Base-by-base conservation (phyloP, 345 rosid genomes). In the Citrus medica region DNA sequence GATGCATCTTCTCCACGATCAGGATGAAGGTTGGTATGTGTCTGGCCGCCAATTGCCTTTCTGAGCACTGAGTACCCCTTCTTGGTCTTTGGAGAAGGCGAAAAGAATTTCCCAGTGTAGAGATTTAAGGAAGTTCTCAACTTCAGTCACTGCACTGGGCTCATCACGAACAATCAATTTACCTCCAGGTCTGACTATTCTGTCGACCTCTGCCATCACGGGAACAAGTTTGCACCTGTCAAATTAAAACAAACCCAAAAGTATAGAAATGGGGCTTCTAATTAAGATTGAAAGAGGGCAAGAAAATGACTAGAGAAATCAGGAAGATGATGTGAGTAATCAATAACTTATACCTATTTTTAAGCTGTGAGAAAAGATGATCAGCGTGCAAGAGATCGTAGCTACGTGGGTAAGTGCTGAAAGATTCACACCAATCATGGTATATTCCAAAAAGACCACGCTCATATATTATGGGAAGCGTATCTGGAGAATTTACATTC, bases 381-480 rank as follows among this genome's bases (percentile, higher is more conserved):
- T 94, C 98, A 12, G 97, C 95, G 22, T 96, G 98, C 40, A 94
- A 84, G 70, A 96, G 97, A 79, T 96, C 98, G 32, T 96, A 92
- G 10, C 87, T 85, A 60, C 94, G 84, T 4, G 98, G 98, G 78
- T 92, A 94, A 30, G 98, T 89, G 83, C 94, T 91, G 82, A 92
- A 96, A 67, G 99, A 94, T 78, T 94, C 98, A 32, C 98, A 92
- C 99, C 94, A 94, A 25, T 94, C 97, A 81, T 94, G 99, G 80
- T 96, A 94, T 67, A 96, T 91, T 35, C 98, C 97, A 3, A 96
- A 90, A 40, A 91, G 84, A 24, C 99, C 99, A 22, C 99, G 85
- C 79, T 96, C 99, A 42, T 85, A 96, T 75, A 94, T 92, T 69
- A 96, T 91, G 1, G 99, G 95, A 77, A 94, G 90, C 40, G 98